phyloP scores from a whole-genome alignment of 352 stramenopile species.

The Thalassiosira hispida region DNA sequence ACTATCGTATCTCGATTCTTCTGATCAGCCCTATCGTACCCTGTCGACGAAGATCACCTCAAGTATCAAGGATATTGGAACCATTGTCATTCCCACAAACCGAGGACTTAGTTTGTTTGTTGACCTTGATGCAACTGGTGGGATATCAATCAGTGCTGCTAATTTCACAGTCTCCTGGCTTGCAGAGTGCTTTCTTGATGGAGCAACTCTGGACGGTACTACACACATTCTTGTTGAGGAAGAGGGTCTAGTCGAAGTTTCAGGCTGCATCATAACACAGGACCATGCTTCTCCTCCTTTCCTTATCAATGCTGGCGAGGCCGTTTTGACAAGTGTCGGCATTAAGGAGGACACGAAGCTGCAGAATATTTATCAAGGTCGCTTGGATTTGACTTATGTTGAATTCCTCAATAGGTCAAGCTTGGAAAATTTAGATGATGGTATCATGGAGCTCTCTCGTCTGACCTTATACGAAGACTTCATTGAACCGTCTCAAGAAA shows the following conservation, averaged over 20 bases:
- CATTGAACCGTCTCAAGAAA: neutral
- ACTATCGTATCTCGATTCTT: neutral
- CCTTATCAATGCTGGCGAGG: constrained; percentile 3
- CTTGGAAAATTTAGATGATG: neutral
- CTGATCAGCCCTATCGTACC: constrained; percentile 1
- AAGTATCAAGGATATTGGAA: neutral
- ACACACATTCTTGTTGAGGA: neutral
- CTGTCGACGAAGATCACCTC: neutral
- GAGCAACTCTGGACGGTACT: constrained; percentile 2
- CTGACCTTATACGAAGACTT: constrained; percentile 8
- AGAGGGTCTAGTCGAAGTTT: constrained; percentile 1
- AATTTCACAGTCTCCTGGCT: constrained; percentile 4
- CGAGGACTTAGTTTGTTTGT: constrained; percentile 6
- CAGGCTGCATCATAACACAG: neutral
- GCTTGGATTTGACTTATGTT: constrained; percentile 15
- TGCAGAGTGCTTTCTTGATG: constrained; percentile 12
- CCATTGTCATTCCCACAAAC: constrained; percentile 9
- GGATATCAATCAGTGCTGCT: constrained; percentile 6
- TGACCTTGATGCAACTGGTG: neutral
- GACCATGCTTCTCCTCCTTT: neutral
- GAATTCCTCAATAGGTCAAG: constrained; percentile 5
- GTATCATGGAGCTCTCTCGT: constrained; percentile 8
- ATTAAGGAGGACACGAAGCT: neutral
- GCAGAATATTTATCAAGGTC: constrained; percentile 6
- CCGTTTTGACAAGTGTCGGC: constrained; percentile 1